A percentile compares a stretch with the other conserved stretches of the same genome.
Conservation (phyloP, 805 yeast species). For the Saccharomyces mikatae region DNA sequence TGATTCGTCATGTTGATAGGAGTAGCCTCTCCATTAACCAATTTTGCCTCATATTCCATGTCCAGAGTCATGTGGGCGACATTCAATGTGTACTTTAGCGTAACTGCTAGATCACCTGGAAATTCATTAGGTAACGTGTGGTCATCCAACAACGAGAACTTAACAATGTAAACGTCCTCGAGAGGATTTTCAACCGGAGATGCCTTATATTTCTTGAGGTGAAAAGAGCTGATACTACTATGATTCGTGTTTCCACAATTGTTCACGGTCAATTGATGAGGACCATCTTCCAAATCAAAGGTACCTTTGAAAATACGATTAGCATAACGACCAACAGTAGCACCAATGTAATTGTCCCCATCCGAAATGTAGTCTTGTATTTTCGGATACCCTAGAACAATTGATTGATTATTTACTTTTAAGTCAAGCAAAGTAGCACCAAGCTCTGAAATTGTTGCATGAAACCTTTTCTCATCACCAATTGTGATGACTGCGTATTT, state of each 20-base stretch:
- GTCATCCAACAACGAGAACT: slow-evolving; percentile 36
- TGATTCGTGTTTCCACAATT: slow-evolving; percentile 41
- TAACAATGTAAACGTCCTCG: slow-evolving; percentile 27
- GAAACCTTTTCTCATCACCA: slow-evolving; percentile 27
- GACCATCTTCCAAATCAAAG: slow-evolving; percentile 35
- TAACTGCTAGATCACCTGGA: slow-evolving; percentile 47
- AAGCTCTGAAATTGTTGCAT: slow-evolving; percentile 39
- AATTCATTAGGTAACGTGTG: slow-evolving; percentile 41
- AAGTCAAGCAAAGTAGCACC: slow-evolving; percentile 47
- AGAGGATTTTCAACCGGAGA: slow-evolving; percentile 37
- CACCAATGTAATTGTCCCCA: slow-evolving; percentile 47
- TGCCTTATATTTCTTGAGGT: slow-evolving; percentile 43
- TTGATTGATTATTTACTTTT: slow-evolving; percentile 32
- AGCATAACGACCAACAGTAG: slow-evolving; percentile 59
- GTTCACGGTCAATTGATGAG: slow-evolving; percentile 37
- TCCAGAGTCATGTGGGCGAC: slow-evolving; percentile 31
- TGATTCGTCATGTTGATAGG: slow-evolving; percentile 55
- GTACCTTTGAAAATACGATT: slow-evolving; percentile 46
- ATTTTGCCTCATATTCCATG: slow-evolving; percentile 37
- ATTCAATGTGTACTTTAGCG: slow-evolving; percentile 40
- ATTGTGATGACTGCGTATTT: slow-evolving; percentile 27
- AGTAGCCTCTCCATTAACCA: slow-evolving; percentile 34
- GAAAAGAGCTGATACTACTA: slow-evolving; percentile 48
- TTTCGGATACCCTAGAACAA: slow-evolving; percentile 35
- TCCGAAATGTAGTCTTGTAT: slow-evolving; percentile 28